These are phyloP conservation scores for Leishmania aethiopica DNA, from an alignment of 208 protist species.

Conservation along the genomic window DNA sequence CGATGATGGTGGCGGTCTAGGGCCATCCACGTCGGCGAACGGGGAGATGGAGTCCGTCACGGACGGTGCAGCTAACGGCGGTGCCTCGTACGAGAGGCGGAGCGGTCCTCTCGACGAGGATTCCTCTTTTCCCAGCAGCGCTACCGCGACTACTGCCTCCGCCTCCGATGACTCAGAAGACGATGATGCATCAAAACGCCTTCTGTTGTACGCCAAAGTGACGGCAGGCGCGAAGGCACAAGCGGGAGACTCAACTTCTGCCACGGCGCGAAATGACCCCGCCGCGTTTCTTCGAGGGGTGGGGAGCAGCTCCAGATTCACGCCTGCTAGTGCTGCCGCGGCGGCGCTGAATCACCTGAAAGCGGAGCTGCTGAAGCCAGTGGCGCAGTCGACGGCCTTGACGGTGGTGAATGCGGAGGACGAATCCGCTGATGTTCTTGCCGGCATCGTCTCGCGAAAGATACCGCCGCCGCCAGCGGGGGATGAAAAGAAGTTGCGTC, in stretches of 20 bases:
- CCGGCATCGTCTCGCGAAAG: constrained; percentile 49
- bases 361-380: constrained; percentile 58
- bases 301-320: not conserved
- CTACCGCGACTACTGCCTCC: constrained; percentile 15
- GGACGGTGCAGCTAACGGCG: not conserved
- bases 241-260: not conserved
- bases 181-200: constrained; percentile 39
- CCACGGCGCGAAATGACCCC: not conserved
- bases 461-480: constrained; percentile 49
- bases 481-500: constrained; percentile 70
- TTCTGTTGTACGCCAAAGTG: constrained; percentile 58
- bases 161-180: constrained; percentile 28
- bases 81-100: not conserved
- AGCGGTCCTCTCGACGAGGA: constrained; percentile 11
- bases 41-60: not conserved
- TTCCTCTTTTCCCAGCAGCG: constrained; percentile 12
- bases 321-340: constrained; percentile 9
- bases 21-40: not conserved
- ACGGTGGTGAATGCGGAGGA: constrained; percentile 76
- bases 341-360: constrained; percentile 46
- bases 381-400: constrained; percentile 57
- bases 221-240: constrained; percentile 26
- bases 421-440: constrained; percentile 65
- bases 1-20: constrained; percentile 1
- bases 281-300: constrained; percentile 9